Evolutionary conservation across 306 rosid species (phyloP).

Genomic region (Cucumis cinereus): DNA sequence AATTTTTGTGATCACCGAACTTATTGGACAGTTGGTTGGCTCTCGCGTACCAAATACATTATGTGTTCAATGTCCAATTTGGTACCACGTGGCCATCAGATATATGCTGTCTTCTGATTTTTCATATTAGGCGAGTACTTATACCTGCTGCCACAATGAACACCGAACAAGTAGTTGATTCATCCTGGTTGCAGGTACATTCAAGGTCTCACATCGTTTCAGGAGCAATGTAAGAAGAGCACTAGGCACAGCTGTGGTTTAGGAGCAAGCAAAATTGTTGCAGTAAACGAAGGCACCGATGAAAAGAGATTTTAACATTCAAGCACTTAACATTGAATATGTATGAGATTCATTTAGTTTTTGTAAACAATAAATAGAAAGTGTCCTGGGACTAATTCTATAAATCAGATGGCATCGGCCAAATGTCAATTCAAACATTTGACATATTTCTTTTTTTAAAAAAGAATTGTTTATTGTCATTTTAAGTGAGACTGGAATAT

Average conservation of each 20-base stretch:
- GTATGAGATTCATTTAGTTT: background rate
- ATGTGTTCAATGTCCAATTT: background rate
- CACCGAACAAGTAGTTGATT: background rate
- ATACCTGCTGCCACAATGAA: background rate
- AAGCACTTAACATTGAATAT: background rate
- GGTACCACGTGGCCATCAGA: background rate
- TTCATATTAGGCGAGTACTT: background rate
- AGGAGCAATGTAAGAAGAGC: background rate
- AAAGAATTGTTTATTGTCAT: background rate
- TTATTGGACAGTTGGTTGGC: background rate
- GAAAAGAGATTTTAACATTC: background rate
- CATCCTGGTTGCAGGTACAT: background rate
- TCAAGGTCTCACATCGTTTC: background rate
- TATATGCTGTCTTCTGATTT: background rate
- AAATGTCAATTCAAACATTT: background rate
- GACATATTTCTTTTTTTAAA: background rate
- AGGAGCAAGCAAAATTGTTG: background rate
- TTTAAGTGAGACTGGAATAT: background rate
- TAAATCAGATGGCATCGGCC: background rate
- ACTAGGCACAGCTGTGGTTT: background rate
- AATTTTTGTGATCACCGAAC: background rate
- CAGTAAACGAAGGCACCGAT: background rate
- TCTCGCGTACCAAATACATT: background rate
- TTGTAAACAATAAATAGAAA: background rate
- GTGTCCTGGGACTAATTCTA: background rate